Percentiles rank a stretch among this genome's conserved stretches.
phyloP scores from a whole-genome alignment of 78 protist genomes.

The Dictyostelium purpureum region DNA sequence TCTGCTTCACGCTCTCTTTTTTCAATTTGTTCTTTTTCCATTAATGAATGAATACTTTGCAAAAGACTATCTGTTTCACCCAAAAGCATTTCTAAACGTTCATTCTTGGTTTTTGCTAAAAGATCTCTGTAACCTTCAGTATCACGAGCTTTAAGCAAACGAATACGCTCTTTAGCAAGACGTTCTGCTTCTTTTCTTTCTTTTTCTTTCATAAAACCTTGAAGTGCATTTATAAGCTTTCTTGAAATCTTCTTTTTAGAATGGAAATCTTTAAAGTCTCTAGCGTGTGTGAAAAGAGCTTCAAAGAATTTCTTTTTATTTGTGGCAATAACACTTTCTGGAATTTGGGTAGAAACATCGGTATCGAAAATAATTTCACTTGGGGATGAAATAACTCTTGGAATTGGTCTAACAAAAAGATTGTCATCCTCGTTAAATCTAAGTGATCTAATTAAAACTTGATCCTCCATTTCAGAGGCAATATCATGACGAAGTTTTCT shows the following conservation, averaged over 20 bases:
- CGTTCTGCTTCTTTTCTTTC: constrained; percentile 49
- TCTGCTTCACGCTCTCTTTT: constrained; percentile 28
- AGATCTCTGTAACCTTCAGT: constrained; percentile 76
- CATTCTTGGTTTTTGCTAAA: constrained; percentile 67
- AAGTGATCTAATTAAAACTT: constrained; percentile 23
- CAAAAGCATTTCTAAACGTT: constrained; percentile 56
- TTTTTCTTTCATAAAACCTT: constrained; percentile 23
- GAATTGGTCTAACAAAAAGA: constrained; percentile 47
- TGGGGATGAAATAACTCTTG: not conserved
- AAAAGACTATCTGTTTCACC: constrained; percentile 67
- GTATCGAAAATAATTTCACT: not conserved
- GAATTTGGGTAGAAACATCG: not conserved
- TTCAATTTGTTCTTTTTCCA: constrained; percentile 67
- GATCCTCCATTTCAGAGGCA: not conserved
- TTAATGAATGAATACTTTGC: constrained; percentile 28
- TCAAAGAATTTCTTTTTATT: constrained; percentile 44
- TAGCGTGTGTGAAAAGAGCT: constrained; percentile 44
- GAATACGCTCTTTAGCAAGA: constrained; percentile 45
- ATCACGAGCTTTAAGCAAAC: constrained; percentile 36
- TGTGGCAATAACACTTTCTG: constrained; percentile 1
- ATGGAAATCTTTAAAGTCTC: constrained; percentile 71
- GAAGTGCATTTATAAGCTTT: not conserved
- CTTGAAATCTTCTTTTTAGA: constrained; percentile 11
- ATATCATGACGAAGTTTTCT: constrained; percentile 51
- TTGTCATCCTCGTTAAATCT: not conserved